phyloP scores from a whole-genome alignment of 441 rosid species.

The Melastoma candidum region DNA sequence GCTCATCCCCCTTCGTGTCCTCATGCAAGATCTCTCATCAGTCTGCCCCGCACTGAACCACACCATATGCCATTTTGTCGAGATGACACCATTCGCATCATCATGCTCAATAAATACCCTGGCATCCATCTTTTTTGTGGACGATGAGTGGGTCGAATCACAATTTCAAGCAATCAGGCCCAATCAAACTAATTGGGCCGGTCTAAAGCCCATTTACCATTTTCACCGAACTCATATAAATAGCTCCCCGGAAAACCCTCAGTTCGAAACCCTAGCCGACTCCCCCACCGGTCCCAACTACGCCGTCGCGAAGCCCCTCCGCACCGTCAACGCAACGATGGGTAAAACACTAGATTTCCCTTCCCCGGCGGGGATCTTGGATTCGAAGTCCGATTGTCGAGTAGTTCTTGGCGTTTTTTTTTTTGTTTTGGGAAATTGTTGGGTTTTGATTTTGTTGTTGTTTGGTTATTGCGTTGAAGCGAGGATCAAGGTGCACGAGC shows the following conservation, averaged over 20 bases:
- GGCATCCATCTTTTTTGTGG: too few species aligned
- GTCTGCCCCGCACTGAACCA: not conserved
- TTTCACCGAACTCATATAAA: too few species aligned
- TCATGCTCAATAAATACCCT: too few species aligned
- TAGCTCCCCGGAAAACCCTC: too few species aligned
- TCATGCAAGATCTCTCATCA: not conserved
- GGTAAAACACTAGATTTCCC: conserved; percentile 5
- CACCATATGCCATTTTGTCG: not conserved
- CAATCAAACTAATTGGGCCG: too few species aligned
- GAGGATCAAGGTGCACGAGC: conserved; percentile 90
- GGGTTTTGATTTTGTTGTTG: not conserved
- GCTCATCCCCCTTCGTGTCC: conserved; percentile 7
- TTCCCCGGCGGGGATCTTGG: not conserved
- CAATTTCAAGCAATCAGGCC: too few species aligned
- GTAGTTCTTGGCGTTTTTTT: not conserved
- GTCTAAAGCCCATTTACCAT: too few species aligned
- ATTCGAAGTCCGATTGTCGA: not conserved
- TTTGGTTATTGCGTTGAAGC: conserved; percentile 27
- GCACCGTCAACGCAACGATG: conserved; percentile 12
- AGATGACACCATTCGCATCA: too few species aligned
- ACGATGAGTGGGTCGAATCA: too few species aligned
- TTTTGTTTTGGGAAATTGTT: not conserved
- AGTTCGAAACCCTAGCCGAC: too few species aligned
- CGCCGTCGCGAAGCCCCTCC: conserved; percentile 3
- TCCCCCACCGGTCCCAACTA: too few species aligned